A percentile compares a stretch with the other conserved stretches of the same genome.
These are phyloP conservation scores for Entomortierella beljakovae DNA, from an alignment of 192 early-diverging fungal genomes.

Conservation along the genomic window DNA sequence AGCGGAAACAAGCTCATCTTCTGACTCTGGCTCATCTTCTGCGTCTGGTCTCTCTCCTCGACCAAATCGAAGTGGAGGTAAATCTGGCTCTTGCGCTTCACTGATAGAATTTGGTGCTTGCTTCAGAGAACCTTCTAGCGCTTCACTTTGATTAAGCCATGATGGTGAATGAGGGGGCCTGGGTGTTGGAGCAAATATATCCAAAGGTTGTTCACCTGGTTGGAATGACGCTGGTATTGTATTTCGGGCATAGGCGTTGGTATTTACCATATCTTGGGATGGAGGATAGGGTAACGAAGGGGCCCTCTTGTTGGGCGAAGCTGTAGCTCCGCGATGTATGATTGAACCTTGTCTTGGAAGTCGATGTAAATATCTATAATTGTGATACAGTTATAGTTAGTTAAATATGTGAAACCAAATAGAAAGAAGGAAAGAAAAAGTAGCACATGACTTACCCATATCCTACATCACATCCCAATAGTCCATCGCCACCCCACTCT, in stretches of 20 bases:
- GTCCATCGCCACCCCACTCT: conserved; percentile 77
- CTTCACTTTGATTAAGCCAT: conserved; percentile 31
- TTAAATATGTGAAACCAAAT: neutral
- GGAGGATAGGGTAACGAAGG: conserved; percentile 34
- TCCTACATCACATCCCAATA: conserved; percentile 78
- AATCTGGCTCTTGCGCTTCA: conserved; percentile 11
- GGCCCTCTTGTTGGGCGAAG: conserved; percentile 22
- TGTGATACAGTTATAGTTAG: neutral
- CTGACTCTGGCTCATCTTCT: conserved; percentile 43
- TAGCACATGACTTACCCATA: conserved; percentile 62
- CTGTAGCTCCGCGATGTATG: conserved; percentile 13
- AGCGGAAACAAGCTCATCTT: conserved; percentile 31
- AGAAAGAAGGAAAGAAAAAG: neutral
- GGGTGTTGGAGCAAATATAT: conserved; percentile 46
- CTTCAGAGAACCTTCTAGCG: conserved; percentile 25
- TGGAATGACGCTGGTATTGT: conserved; percentile 33
- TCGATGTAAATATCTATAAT: conserved; percentile 36
- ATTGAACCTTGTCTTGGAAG: conserved; percentile 38
- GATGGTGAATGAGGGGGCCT: conserved; percentile 42
- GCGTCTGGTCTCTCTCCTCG: conserved; percentile 46
- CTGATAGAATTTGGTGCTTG: neutral
- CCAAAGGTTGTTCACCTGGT: conserved; percentile 22
- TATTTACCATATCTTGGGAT: conserved; percentile 25
- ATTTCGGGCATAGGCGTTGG: conserved; percentile 19
- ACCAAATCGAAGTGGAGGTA: conserved; percentile 42